Evolutionary conservation across 352 stramenopile genomes (phyloP).

Genomic region (Pythium phragmiticola): DNA sequence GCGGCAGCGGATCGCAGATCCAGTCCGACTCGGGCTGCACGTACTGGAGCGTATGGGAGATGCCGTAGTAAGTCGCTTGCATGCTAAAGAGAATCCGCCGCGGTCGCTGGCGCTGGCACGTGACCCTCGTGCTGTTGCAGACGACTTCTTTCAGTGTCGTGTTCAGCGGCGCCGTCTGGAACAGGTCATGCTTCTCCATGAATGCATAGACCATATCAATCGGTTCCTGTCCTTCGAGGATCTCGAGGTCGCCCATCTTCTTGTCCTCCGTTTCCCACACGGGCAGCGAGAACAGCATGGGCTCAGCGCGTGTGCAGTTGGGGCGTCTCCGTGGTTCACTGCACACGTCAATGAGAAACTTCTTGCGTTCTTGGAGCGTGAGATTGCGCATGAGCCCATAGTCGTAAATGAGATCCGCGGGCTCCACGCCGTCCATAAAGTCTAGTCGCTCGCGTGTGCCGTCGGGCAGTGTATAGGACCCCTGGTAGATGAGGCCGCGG

Average conservation of each 20-base stretch:
- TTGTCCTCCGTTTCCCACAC: slow-evolving; percentile 71
- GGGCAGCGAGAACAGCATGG: slow-evolving; percentile 69
- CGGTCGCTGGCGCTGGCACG: slow-evolving; percentile 50
- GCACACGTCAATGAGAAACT: slow-evolving; percentile 68
- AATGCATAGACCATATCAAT: slow-evolving; percentile 84
- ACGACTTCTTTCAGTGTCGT: slow-evolving; percentile 62
- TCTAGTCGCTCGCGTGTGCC: slow-evolving; percentile 49
- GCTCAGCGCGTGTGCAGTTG: slow-evolving; percentile 78
- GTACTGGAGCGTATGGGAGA: slow-evolving; percentile 72
- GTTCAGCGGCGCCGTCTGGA: slow-evolving; percentile 80
- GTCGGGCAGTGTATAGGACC: slow-evolving; percentile 55
- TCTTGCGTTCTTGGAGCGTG: slow-evolving; percentile 60
- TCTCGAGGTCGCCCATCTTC: slow-evolving; percentile 68
- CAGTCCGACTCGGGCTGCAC: slow-evolving; percentile 79
- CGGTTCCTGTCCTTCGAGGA: slow-evolving; percentile 78
- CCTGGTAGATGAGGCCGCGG: slow-evolving; percentile 61
- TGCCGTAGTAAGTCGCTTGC: slow-evolving; percentile 67
- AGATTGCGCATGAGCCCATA: slow-evolving; percentile 73
- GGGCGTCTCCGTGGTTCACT: slow-evolving; percentile 55
- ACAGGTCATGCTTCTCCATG: slow-evolving; percentile 84
- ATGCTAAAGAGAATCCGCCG: slow-evolving; percentile 76
- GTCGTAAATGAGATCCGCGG: slow-evolving; percentile 74
- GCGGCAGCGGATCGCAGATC: slow-evolving; percentile 48
- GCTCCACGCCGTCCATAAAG: slow-evolving; percentile 74
- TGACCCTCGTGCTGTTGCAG: slow-evolving; percentile 71